Base-by-base conservation (phyloP, 768 basidiomycete species). In the Dacryopinax primogenitus region DNA sequence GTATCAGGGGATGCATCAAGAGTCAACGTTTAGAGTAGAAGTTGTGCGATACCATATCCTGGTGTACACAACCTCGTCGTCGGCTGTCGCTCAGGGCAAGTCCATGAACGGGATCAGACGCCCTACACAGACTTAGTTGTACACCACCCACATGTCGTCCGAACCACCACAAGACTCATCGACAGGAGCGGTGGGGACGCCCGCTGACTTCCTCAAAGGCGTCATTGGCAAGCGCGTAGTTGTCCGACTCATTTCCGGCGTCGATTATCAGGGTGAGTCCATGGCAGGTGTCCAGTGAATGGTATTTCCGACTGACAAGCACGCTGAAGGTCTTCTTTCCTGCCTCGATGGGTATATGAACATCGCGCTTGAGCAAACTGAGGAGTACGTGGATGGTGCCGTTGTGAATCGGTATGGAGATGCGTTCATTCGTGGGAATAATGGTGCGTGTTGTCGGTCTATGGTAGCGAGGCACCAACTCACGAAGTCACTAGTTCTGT, bases 321-420 rank as follows among this genome's bases (percentile, higher is more conserved):
- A 18, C 64, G 30, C 30, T 12, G 3, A 66, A 98, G 95, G 95
- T 21, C 81, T 93, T 1, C 77, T 99, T 15, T 94, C 92, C 1
- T 98, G 96, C 72, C 81, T 98, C 26, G 96, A 98, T 75, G 94
- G 94, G 0, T 98, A 96, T 76, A 98, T 99, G 96, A 98, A 98
- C 77, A 95, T 98, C 62, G 96, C 92, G 15, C 77, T 98, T 35
- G 96, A 99, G 76, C 90, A 96, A 74, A 96, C 94, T 1, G 92
- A 96, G 76, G 96, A 99, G 76, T 85, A 93, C 74, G 90, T 94
- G 11, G 86, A 89, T 68, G 93, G 93, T 2, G 71, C 76, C n/a
- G 81, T 89, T 61, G 94, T 90, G 34, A 95, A 94, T 72, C 82
- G 80, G 66, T 97, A 95, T 70, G 93, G 95, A 1, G 94, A 99